These are phyloP conservation scores for Xylariaceae sp. DNA, from an alignment of 2,329 filamentous ascomycete species.

Conservation along the genomic window DNA sequence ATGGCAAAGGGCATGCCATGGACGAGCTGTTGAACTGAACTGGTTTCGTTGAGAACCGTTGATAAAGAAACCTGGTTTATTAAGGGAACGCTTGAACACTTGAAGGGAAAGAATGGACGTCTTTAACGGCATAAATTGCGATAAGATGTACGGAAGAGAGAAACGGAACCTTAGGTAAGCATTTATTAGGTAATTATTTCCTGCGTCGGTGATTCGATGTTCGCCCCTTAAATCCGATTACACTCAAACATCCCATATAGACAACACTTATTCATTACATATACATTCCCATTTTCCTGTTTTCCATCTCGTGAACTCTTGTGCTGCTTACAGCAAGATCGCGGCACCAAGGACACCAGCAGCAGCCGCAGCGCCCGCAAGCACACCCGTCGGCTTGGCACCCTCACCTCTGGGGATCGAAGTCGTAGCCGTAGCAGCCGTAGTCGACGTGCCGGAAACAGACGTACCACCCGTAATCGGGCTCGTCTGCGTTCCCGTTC, in stretches of 20 bases:
- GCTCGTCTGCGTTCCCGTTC: neutral
- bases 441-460: neutral
- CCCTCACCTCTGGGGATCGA: neutral
- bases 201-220: neutral
- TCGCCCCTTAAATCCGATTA: too few species aligned
- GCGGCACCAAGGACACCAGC: constrained; percentile 9
- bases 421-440: neutral
- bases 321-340: constrained; percentile 2
- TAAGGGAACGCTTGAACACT: neutral
- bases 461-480: neutral
- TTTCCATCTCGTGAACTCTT: neutral
- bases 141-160: too few species aligned
- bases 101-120: neutral
- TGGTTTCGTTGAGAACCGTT: too few species aligned
- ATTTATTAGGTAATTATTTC: neutral
- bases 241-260: too few species aligned
- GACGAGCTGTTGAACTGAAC: too few species aligned
- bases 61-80: neutral
- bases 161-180: neutral
- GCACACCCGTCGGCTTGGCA: constrained; percentile 4
- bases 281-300: neutral
- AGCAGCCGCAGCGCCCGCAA: constrained; percentile 7
- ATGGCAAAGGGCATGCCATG: too few species aligned
- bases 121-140: neutral
- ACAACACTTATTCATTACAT: neutral